Evolutionary conservation across 2,329 filamentous ascomycete genomes (phyloP), one percentile per base, ranked within the genome.

Genomic region (Alternaria arborescens): DNA sequence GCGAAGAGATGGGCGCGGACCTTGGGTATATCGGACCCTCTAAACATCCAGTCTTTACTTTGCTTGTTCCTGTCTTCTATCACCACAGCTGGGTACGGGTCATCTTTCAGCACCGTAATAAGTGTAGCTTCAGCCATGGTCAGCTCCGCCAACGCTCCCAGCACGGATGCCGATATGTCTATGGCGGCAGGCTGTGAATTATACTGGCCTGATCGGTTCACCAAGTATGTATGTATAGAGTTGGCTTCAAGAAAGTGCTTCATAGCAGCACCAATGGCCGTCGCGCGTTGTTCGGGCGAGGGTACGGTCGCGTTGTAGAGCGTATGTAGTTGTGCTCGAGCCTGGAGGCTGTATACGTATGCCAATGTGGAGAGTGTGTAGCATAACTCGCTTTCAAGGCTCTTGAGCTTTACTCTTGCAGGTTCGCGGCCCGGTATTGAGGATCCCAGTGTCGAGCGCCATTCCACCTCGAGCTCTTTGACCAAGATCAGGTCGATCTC

Each of bases 31-130:
- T 93, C 88, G 0, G 94, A 93, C 0, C 93, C 87, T 71, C 91
- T 92, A 78, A 95, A 96, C 93, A 98, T 98, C 94, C 94, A 99
- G 68, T 98, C 94, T 62, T 87, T 93, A 77, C 94, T 93, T 68
- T 90, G 88, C 54, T 89, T 87, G 74, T 97, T 96, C 48, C 94
- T 86, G 58, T 90, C 88, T 71, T 97, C 92, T 1, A 93, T 88
- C 3, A 97, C 90, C 7, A 89, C 87, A 2, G 91, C 89, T 1
- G 94, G 91, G 73, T 97, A 98, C 0, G 94, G 93, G 72, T 99
- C 95, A 74, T 98, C 94, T 71, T 98, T 98, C 51, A 97, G 78
- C 1, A 98, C 93, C 0, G 93, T 93, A 1, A 97, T 86, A 1
- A 98, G 85, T 0, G 94, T 97, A 0, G 94, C 94, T 79, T 97